Evolutionary conservation across 345 rosid genomes (phyloP).

Genomic region (Carallia brachiata): DNA sequence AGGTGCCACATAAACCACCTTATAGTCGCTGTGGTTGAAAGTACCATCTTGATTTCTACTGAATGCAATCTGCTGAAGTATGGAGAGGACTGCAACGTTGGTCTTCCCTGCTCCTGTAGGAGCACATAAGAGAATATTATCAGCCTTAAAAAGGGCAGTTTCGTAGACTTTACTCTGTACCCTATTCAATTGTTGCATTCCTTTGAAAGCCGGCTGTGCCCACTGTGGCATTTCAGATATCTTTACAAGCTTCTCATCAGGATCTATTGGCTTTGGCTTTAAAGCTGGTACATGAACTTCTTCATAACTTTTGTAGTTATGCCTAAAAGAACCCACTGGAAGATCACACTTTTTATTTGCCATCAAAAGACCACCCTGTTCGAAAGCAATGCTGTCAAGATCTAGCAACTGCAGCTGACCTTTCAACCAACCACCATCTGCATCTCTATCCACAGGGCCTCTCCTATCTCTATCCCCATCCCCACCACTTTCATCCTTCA

Average conservation of each 20-base stretch:
- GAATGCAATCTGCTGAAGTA: slow-evolving; percentile 84
- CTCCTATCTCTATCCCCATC: slow-evolving; percentile 61
- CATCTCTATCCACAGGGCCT: slow-evolving; percentile 63
- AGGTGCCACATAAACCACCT: slow-evolving; percentile 98
- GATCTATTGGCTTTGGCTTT: slow-evolving; percentile 56
- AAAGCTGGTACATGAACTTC: slow-evolving; percentile 91
- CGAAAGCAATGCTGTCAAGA: slow-evolving; percentile 72
- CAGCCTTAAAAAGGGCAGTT: slow-evolving; percentile 71
- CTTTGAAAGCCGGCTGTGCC: slow-evolving; percentile 95
- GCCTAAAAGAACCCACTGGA: slow-evolving; percentile 71
- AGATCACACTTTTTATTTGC: slow-evolving; percentile 87
- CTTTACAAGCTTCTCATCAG: slow-evolving; percentile 70
- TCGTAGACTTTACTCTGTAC: slow-evolving; percentile 90
- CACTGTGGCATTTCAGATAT: slow-evolving; percentile 83
- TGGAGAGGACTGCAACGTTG: slow-evolving; percentile 93
- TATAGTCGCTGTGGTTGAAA: slow-evolving; percentile 64
- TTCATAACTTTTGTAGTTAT: slow-evolving; percentile 69
- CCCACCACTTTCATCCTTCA: slow-evolving; percentile 73
- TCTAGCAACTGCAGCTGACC: slow-evolving; percentile 86
- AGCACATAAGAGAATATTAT: slow-evolving; percentile 89
- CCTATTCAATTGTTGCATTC: slow-evolving; percentile 88
- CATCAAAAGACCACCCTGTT: slow-evolving; percentile 87
- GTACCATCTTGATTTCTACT: slow-evolving; percentile 66
- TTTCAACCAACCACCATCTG: slow-evolving; percentile 72
- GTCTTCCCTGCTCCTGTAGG: slow-evolving; percentile 99